Evolutionary conservation across 208 protist genomes (phyloP), one percentile per base, ranked within the genome.

Genomic region (Wallacemonas sp.): DNA sequence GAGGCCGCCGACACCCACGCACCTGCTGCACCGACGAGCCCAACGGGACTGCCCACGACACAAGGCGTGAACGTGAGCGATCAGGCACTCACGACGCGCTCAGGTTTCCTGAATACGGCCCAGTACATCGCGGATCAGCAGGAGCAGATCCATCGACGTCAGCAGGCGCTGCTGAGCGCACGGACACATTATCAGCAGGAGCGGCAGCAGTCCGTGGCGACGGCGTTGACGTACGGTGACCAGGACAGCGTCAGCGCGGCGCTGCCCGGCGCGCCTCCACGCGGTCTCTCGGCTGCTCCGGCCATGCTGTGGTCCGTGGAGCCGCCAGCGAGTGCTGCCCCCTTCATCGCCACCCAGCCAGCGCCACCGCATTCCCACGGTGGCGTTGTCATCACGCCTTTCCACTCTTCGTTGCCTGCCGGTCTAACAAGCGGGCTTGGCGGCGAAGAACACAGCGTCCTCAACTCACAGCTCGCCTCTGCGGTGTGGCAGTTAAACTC

Each of bases 141-240:
- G 45, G 57, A 59, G n/a, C 42, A 17, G 15, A 30, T 77, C 27
- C 73, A 57, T 46, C 48, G 69, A 26, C 74, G 75, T 3, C 79
- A 79, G 58, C 62, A 76, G 24, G 41, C 74, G 3, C 65, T 85
- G 21, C 44, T 64, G 30, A 61, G 57, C 1, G 71, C 67, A 24
- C 77, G 77, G 12, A 68, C 71, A 21, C 63, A 66, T 30, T 79
- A 58, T 42, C 67, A 70, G 24, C 58, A 64, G 33, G 27, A 71
- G 15, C 59, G 60, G 8, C 29, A 41, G 17, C 63, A 59, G n/a
- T n/a, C n/a, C n/a, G n/a, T n/a, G n/a, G n/a, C n/a, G n/a, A n/a
- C n/a, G n/a, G n/a, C n/a, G n/a, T n/a, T n/a, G n/a, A n/a, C n/a
- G n/a, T n/a, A n/a, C n/a, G n/a, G n/a, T n/a, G n/a, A n/a, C n/a